These are phyloP conservation scores for Penicillium longicatenatum DNA, from an alignment of 495 filamentous ascomycete species.

Conservation along the genomic window DNA sequence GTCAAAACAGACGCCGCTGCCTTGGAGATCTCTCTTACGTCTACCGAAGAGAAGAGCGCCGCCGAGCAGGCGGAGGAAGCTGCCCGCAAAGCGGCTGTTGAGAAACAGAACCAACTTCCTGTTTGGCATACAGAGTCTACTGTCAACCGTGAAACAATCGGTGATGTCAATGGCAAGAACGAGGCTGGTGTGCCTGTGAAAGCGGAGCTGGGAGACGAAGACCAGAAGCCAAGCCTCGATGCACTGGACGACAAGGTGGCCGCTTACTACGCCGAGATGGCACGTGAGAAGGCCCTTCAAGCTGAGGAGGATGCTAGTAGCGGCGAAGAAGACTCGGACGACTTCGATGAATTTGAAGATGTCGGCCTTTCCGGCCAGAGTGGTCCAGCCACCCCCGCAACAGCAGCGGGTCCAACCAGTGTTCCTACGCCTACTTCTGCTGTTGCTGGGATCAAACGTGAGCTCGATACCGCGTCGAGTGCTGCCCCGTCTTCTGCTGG, in stretches of 20 bases:
- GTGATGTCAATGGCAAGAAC: constrained; percentile 29
- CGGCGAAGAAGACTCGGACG: constrained; percentile 51
- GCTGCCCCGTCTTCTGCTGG: constrained; percentile 43
- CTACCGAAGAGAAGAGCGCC: constrained; percentile 70
- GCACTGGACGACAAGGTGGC: constrained; percentile 52
- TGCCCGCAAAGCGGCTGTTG: constrained; percentile 70
- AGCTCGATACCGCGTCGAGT: constrained; percentile 44
- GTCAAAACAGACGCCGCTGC: constrained; percentile 66
- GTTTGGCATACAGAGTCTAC: constrained; percentile 89
- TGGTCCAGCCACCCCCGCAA: constrained; percentile 40
- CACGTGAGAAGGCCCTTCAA: constrained; percentile 49
- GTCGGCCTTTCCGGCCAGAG: constrained; percentile 44
- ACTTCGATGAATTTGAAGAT: constrained; percentile 54
- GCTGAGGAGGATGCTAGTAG: constrained; percentile 48
- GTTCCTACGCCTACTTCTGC: constrained; percentile 25
- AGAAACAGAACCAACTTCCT: constrained; percentile 82
- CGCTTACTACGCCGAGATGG: constrained; percentile 55
- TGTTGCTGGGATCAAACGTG: constrained; percentile 38
- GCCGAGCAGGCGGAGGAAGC: constrained; percentile 73
- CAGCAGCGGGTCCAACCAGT: constrained; percentile 34
- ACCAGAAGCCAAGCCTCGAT: constrained; percentile 51
- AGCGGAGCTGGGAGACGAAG: constrained; percentile 54
- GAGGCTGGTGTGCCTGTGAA: constrained; percentile 44
- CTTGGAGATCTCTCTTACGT: constrained; percentile 78
- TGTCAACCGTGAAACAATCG: constrained; percentile 49